These are phyloP conservation scores for Coprinopsis marcescibilis DNA, from an alignment of 768 basidiomycete genomes.

Conservation along the genomic window DNA sequence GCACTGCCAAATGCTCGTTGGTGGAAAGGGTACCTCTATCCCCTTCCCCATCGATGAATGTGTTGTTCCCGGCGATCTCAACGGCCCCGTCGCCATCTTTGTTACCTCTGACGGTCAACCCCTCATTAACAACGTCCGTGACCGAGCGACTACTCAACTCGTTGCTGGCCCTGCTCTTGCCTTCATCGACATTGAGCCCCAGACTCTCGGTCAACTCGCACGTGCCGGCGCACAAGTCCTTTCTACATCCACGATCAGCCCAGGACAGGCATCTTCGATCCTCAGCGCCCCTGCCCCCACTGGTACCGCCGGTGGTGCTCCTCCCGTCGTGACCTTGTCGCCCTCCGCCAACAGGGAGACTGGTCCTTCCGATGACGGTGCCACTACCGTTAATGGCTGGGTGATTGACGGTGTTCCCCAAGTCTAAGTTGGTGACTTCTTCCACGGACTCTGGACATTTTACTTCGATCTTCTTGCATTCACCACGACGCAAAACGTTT, in stretches of 20 bases:
- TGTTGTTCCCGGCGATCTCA: constrained; percentile 57
- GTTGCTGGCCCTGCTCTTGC: constrained; percentile 68
- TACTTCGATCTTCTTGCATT: background rate
- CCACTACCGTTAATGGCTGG: constrained; percentile 45
- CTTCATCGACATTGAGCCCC: constrained; percentile 57
- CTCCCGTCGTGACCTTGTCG: no score
- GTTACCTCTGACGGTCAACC: constrained; percentile 61
- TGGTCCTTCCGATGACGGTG: constrained; percentile 12
- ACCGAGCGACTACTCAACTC: constrained; percentile 47
- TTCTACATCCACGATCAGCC: constrained; percentile 21
- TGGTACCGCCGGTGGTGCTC: constrained; percentile 15
- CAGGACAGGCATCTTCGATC: constrained; percentile 32
- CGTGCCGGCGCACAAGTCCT: constrained; percentile 18
- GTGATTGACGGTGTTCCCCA: no score
- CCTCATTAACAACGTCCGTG: constrained; percentile 52
- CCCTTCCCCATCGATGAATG: constrained; percentile 56
- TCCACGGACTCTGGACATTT: no score
- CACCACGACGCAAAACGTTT: background rate
- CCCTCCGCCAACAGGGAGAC: background rate
- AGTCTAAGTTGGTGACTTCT: no score
- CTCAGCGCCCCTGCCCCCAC: constrained; percentile 19
- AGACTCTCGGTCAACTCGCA: constrained; percentile 44
- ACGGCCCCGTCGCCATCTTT: constrained; percentile 72
- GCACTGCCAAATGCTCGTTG: constrained; percentile 74
- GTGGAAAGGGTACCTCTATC: constrained; percentile 50